Base-by-base conservation (phyloP, 352 stramenopile genomes). In the Pythium apleroticum region DNA sequence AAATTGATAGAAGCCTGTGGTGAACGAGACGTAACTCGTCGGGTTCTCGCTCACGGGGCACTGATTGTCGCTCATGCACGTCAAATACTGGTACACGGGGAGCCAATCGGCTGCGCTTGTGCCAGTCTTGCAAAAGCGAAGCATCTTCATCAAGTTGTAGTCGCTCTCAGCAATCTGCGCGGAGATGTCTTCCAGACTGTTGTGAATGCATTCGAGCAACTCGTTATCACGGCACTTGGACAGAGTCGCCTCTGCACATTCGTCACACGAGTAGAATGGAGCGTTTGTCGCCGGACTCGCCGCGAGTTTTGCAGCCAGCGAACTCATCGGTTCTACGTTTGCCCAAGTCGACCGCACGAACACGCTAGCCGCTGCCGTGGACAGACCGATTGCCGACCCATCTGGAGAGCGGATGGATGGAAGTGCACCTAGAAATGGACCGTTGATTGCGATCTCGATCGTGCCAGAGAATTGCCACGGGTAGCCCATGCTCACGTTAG, bases 181-280 rank as follows among this genome's bases (percentile, higher is more conserved):
- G 22, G 46, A 57, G 19, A 41, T 1, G 15, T 33, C 45, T 2
- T 30, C 52, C 17, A 71, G n/a, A 46, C 57, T 71, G 52, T 31
- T 28, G 20, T 9, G 24, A 11, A 71, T 17, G 31, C 64, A 71
- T 14, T 65, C 64, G 30, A 65, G 39, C 11, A 71, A 31, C 24
- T 69, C 58, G 1, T 49, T 17, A 19, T 41, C 24, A 20, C 11
- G 37, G 22, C 37, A 60, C 15, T 30, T 14, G 10, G 35, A 15
- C 11, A 68, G 31, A 28, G 61, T 58, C 53, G 22, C 15, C 0
- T 33, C 25, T 28, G 43, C 54, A 17, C 62, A 69, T 2, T 11
- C 46, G 15, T 2, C 35, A 52, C 62, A 69, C 19, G 11, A 45
- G 0, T n/a, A 5, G 10, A 35, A 7, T 6, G 35, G 25, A 2